phyloP scores from a whole-genome alignment of 352 stramenopile species.

The Phytophthora palmivora region DNA sequence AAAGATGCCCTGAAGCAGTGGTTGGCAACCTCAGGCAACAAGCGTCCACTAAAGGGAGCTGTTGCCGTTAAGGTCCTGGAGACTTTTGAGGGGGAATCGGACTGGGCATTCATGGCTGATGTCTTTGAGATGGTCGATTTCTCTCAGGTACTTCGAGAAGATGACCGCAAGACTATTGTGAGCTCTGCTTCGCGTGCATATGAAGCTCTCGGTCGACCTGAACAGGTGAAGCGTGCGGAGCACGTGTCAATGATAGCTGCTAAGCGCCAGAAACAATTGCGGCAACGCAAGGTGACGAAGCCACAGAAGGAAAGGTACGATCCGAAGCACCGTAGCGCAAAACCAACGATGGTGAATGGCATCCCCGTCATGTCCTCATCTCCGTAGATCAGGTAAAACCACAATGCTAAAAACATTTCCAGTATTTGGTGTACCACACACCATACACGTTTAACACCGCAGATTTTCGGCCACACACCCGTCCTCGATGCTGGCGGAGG shows the following conservation, averaged over 20 bases:
- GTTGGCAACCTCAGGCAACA: conserved; percentile 23
- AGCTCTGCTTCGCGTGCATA: conserved; percentile 40
- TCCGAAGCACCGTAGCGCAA: not conserved
- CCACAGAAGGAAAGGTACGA: conserved; percentile 13
- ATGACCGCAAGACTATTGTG: conserved; percentile 35
- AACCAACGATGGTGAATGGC: conserved; percentile 32
- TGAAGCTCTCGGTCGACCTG: conserved; percentile 35
- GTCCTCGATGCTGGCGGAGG: conserved; percentile 37
- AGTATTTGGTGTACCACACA: conserved; percentile 2
- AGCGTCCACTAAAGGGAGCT: conserved; percentile 35
- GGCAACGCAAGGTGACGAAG: conserved; percentile 7
- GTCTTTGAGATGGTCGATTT: conserved; percentile 47
- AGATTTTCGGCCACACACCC: conserved; percentile 30
- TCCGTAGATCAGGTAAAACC: conserved; percentile 13
- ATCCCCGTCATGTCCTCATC: conserved; percentile 35
- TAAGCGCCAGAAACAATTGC: conserved; percentile 34
- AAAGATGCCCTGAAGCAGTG: conserved; percentile 43
- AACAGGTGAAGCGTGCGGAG: conserved; percentile 26
- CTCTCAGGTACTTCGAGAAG: conserved; percentile 21
- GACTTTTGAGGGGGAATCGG: conserved; percentile 37
- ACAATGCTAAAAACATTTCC: too few species aligned
- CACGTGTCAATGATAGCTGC: conserved; percentile 15
- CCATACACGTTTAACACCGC: conserved; percentile 11
- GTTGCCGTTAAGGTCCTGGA: conserved; percentile 35
- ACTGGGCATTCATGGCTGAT: conserved; percentile 43